Evolutionary conservation across 2,329 filamentous ascomycete species (phyloP), one percentile per base, ranked within the genome.

Genomic region (Talaromyces piceae): DNA sequence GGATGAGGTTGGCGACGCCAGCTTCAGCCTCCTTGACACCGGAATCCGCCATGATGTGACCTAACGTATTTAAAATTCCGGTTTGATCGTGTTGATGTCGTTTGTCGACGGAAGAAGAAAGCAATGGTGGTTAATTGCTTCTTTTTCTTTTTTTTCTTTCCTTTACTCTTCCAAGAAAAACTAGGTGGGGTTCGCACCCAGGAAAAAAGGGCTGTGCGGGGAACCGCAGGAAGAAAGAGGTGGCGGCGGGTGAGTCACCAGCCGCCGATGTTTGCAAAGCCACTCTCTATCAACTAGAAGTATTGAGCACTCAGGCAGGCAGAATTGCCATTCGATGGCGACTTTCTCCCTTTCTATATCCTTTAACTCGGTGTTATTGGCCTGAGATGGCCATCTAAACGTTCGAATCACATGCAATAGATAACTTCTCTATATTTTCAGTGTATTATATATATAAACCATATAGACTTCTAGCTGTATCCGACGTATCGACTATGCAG

Each of bases 1-100:
- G 81, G 70, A 91, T 80, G 60, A 95, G 79, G 74, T 91, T 88
- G 64, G 80, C 80, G 59, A 84, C 68, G 64, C 65, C 71, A 57
- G 65, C 69, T 58, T 73, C 68, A 57, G 78, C 76, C 58, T 73
- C 68, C 55, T 70, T 62, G 52, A 69, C 66, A 60, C 68, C 70
- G 33, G 68, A 59, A 59, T 71, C 68, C 57, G 68, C 58, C 69
- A 72, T 72, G 48, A 57, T 67, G 61, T 11, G 20, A 43, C 7
- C 12, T 37, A 18, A 1, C 11, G 8, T 37, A 37, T 37, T n/a
- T 9, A n/a, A n/a, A 43, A 9, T 43, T 3, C 39, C 39, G 23
- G 37, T 43, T 23, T 43, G n/a, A n/a, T n/a, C 20, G 13, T 16
- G 8, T 25, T 5, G 22, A 43, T 26, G 3, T 25, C 25, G 8